Evolutionary conservation across 805 yeast genomes (phyloP).

Genomic region (Monosporozyma aerobia): DNA sequence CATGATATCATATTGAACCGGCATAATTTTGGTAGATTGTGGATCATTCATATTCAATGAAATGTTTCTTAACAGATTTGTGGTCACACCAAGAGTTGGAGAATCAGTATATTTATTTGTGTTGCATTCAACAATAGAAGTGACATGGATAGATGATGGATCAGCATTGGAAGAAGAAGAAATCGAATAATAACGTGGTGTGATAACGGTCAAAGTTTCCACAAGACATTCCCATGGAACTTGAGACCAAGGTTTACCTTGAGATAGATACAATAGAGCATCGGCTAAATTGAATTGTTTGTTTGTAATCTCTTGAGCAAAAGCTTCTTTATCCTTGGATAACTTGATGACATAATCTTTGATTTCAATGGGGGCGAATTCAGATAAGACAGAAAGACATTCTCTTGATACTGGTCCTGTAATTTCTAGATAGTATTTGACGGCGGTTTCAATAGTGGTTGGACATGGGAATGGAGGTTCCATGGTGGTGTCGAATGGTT

Average conservation of each 20-base stretch:
- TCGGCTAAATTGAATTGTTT: slow-evolving; percentile 69
- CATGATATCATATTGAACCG: slow-evolving; percentile 56
- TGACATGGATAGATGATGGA: slow-evolving; percentile 66
- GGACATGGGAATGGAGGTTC: slow-evolving; percentile 63
- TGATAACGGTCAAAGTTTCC: slow-evolving; percentile 72
- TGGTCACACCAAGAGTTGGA: slow-evolving; percentile 65
- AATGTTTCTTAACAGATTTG: slow-evolving; percentile 73
- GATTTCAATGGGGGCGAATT: slow-evolving; percentile 68
- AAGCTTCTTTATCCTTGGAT: slow-evolving; percentile 58
- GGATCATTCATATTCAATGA: slow-evolving; percentile 35
- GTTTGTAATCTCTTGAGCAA: slow-evolving; percentile 54
- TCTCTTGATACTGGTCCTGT: slow-evolving; percentile 92
- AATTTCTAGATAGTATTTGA: slow-evolving; percentile 82
- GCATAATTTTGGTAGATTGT: slow-evolving; percentile 21
- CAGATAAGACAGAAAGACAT: slow-evolving; percentile 58
- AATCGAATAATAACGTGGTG: slow-evolving; percentile 93
- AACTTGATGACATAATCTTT: slow-evolving; percentile 36
- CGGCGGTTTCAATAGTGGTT: slow-evolving; percentile 78
- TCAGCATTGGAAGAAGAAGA: slow-evolving; percentile 80
- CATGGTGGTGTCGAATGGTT: slow-evolving; percentile 61
- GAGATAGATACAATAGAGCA: slow-evolving; percentile 51
- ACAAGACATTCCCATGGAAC: slow-evolving; percentile 81
- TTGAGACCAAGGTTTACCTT: slow-evolving; percentile 56
- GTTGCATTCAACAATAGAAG: slow-evolving; percentile 83
- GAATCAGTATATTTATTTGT: slow-evolving; percentile 21